Evolutionary conservation across 495 filamentous ascomycete species (phyloP), one percentile per base, ranked within the genome.

Genomic region (Tuber umbilicatum): DNA sequence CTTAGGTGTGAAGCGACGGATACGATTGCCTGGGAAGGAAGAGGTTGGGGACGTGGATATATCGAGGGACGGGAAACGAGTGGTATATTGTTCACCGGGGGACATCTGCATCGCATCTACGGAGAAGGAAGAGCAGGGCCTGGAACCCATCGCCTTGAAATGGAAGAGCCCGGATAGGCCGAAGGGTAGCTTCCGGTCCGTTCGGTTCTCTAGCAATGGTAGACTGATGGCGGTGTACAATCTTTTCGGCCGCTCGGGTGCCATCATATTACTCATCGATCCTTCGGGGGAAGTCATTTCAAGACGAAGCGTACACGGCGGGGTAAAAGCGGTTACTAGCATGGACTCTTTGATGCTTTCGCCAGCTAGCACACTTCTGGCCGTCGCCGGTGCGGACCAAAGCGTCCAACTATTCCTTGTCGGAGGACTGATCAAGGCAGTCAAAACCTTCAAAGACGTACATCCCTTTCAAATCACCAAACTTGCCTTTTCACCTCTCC

Each of bases 401-500:
- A 93, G 92, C 27, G 90, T 97, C 77, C 87, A 89, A 16, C 84
- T 97, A 45, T 89, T 91, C 80, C 93, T 91, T 5, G 81, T 97
- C 50, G 89, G 95, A 43, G 86, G 87, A 40, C 89, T 88, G 50
- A 83, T 90, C 60, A 74, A 85, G 47, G 85, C 87, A 43, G 86
- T 96, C 78, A 85, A 85, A 72, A 83, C 86, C 0, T 91, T 93
- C 82, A 88, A 87, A 72, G 85, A 90, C 35, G 94, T 93, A 23
- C 95, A 97, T 82, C 89, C 91, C 1, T 88, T 91, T 69, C 90
- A 93, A 75, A 96, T 97, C 83, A 97, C 94, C 6, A 91, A 90
- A 76, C 85, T 97, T 70, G 86, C 87, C 73, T 94, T 97, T 83
- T 94, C 94, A 9, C 86, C 87, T 40, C 92, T 92, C 82, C 35